Evolutionary conservation across 2,329 filamentous ascomycete species (phyloP).

Genomic region (Neocatenulostroma microsporum): DNA sequence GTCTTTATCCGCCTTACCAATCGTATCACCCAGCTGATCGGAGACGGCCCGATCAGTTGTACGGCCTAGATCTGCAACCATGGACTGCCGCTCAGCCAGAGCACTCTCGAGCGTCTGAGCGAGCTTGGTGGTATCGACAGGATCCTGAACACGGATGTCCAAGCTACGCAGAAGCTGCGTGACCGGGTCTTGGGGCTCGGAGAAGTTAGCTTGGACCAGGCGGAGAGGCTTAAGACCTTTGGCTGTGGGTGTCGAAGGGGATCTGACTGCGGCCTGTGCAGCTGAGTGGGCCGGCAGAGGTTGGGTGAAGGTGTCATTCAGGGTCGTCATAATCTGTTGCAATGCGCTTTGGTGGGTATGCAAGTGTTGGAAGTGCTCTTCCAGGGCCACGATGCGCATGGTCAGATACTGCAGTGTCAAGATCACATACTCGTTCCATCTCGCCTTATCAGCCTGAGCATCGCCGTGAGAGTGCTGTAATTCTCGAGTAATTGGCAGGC

Average conservation of each 20-base stretch:
- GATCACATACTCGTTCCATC: constrained; percentile 39
- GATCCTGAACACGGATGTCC: constrained; percentile 19
- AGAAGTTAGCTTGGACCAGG: constrained; percentile 25
- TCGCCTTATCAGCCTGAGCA: constrained; percentile 27
- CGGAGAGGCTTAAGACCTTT: constrained; percentile 26
- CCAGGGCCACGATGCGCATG: constrained; percentile 23
- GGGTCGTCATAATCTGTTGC: constrained; percentile 16
- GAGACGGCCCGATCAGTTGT: constrained; percentile 28
- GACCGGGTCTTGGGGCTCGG: constrained; percentile 23
- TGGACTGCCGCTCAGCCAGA: constrained; percentile 27
- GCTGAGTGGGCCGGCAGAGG: constrained; percentile 8
- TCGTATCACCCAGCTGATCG: constrained; percentile 28
- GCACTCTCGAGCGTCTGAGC: constrained; percentile 22
- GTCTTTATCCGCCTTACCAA: constrained; percentile 32
- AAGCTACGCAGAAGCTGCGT: constrained; percentile 23
- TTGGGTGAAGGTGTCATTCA: constrained; percentile 20
- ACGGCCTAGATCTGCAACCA: constrained; percentile 29
- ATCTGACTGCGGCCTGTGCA: neutral
- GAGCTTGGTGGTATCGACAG: constrained; percentile 11
- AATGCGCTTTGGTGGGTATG: constrained; percentile 20
- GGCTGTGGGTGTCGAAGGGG: constrained; percentile 8
- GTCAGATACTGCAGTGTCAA: constrained; percentile 37
- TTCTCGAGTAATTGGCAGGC: constrained; percentile 50
- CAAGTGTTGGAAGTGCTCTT: constrained; percentile 21
- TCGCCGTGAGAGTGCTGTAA: constrained; percentile 32